Conservation (phyloP, 208 protist genomes). For the Crithidia acanthocephali region DNA sequence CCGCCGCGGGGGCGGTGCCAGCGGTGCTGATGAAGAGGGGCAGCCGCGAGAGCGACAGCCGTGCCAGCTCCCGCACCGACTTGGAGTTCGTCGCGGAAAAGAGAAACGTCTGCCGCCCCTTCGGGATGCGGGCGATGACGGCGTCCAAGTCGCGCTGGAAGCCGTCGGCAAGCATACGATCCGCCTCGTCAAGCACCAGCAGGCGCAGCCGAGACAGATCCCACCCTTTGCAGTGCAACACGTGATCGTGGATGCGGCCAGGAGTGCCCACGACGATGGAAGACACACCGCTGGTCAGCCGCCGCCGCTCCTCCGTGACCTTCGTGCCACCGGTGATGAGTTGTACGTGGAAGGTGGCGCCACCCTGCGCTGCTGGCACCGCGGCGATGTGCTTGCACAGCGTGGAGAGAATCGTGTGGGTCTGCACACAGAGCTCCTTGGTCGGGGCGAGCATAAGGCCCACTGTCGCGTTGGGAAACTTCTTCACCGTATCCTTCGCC, state of each 20-base stretch:
- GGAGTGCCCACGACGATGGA: conserved; percentile 89
- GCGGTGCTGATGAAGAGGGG: conserved; percentile 91
- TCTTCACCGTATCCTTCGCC: conserved; percentile 46
- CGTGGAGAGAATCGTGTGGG: conserved; percentile 82
- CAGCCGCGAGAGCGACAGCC: conserved; percentile 93
- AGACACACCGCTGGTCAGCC: conserved; percentile 55
- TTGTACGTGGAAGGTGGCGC: conserved; percentile 61
- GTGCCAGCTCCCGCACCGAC: conserved; percentile 89
- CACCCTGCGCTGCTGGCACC: conserved; percentile 11
- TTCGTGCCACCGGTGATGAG: conserved; percentile 93
- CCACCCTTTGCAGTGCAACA: conserved; percentile 70
- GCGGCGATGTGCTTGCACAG: conserved; percentile 76
- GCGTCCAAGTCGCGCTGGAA: conserved; percentile 98
- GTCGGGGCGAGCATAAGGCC: conserved; percentile 91
- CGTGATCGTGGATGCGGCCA: conserved; percentile 89
- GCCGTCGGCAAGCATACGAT: conserved; percentile 99
- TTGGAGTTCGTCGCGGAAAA: conserved; percentile 98
- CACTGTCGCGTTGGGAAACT: conserved; percentile 58
- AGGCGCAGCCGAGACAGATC: conserved; percentile 95
- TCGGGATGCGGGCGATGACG: conserved; percentile 88
- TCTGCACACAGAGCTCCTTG: conserved; percentile 95
- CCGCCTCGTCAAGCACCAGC: conserved; percentile 99
- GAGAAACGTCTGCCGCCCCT: conserved; percentile 96
- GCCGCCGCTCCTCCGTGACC: conserved; percentile 72
- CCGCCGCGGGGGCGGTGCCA: conserved; percentile 49